These are phyloP conservation scores for Rhytidiadelphus loreus DNA, from an alignment of 225 moss, liverwort and hornwort genomes.

Conservation along the genomic window DNA sequence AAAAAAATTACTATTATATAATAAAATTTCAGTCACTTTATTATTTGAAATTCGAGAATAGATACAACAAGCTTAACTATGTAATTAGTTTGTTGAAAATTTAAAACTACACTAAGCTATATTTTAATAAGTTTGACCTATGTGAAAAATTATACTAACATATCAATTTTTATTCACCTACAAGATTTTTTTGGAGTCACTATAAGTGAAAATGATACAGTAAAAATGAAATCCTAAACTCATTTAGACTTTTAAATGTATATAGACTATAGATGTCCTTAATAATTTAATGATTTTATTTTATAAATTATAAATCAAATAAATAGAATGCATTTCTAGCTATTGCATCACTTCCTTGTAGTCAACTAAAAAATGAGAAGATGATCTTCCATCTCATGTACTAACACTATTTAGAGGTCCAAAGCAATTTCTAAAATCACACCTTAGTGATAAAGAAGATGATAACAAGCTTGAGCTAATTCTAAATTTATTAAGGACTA, in stretches of 20 bases:
- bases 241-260: neutral
- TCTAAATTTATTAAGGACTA: neutral
- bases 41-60: too few species aligned
- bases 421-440: too few species aligned
- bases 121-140: neutral
- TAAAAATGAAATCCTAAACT: neutral
- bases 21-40: neutral
- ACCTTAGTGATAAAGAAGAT: neutral
- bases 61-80: neutral
- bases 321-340: neutral
- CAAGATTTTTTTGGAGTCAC: neutral
- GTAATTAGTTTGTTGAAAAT: neutral
- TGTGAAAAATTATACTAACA: neutral
- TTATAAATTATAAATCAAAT: neutral
- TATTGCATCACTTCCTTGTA: accelerated
- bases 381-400: neutral
- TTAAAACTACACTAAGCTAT: neutral
- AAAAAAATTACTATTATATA: too few species aligned
- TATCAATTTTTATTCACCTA: neutral
- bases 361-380: neutral
- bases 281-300: too few species aligned
- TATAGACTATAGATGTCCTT: accelerated
- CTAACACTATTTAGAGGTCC: neutral
- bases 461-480: neutral
- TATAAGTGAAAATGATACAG: neutral